These are phyloP conservation scores for Nicotiana obtusifolia DNA, from an alignment of 257 asterid genomes.

Conservation along the genomic window DNA sequence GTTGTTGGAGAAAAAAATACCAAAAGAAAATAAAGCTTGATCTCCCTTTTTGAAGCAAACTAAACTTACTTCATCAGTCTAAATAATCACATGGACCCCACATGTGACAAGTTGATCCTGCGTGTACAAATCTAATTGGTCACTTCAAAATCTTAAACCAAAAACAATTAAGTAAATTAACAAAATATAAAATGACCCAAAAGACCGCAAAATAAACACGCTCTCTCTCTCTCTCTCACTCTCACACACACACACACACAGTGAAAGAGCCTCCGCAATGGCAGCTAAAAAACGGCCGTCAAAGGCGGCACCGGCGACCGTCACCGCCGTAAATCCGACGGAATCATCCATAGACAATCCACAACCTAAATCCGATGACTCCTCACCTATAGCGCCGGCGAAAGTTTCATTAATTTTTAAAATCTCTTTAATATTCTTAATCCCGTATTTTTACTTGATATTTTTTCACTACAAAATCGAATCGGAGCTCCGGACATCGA, in stretches of 20 bases:
- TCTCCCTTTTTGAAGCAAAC: too few species aligned
- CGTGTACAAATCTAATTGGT: constrained; percentile 17
- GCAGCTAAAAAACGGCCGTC: constrained; percentile 54
- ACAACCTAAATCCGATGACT: constrained; percentile 19
- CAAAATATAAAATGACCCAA: not conserved
- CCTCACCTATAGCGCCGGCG: constrained; percentile 43
- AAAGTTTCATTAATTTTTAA: constrained; percentile 43
- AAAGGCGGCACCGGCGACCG: constrained; percentile 6
- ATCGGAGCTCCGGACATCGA: constrained; percentile 50
- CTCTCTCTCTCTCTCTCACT: too few species aligned
- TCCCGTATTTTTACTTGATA: constrained; percentile 64
- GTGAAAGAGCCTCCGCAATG: constrained; percentile 29
- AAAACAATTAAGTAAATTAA: not conserved
- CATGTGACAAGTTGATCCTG: constrained; percentile 12
- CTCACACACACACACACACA: too few species aligned
- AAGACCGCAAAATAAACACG: too few species aligned
- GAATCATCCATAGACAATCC: constrained; percentile 17
- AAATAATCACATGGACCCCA: not conserved
- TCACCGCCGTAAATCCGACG: constrained; percentile 7
- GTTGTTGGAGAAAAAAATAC: too few species aligned
- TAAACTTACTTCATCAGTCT: not conserved
- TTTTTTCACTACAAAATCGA: constrained; percentile 52
- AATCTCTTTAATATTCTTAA: constrained; percentile 36
- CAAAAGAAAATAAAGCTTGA: too few species aligned
- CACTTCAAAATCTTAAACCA: not conserved